These are phyloP conservation scores for Tetradesmus obliquus DNA, from an alignment of 139 green algal species.

Conservation along the genomic window DNA sequence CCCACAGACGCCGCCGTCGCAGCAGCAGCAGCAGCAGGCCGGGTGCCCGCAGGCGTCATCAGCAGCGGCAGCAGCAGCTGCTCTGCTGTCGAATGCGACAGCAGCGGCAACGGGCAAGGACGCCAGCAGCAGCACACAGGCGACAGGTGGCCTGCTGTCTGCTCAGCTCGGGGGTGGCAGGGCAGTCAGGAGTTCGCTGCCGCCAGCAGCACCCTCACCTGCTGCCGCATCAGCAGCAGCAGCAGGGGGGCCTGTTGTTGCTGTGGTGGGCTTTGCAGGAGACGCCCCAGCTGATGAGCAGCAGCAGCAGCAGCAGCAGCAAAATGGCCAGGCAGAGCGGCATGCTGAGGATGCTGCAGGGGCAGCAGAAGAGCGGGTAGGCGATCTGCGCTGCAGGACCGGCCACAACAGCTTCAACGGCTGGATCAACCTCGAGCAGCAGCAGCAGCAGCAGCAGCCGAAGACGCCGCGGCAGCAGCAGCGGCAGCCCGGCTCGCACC, in stretches of 20 bases:
- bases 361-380: neutral
- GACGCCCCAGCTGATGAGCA: neutral
- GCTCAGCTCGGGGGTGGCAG: neutral
- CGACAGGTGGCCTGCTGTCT: neutral
- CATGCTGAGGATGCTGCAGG: neutral
- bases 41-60: neutral
- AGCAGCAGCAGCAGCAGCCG: slow-evolving; percentile 18
- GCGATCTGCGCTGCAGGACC: neutral
- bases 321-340: no score
- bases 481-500: neutral
- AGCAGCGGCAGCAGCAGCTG: slow-evolving; percentile 17
- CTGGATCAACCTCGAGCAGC: neutral
- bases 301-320: slow-evolving; percentile 37
- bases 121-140: neutral
- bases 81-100: no score
- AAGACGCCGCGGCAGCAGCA: neutral
- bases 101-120: neutral
- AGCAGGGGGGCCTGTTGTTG: neutral
- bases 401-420: neutral
- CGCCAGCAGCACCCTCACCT: neutral
- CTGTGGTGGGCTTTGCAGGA: slow-evolving; percentile 5
- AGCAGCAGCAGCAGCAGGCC: neutral
- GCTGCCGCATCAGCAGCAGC: neutral
- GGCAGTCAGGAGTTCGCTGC: neutral
- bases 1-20: neutral